Percentiles rank a stretch among this genome's conserved stretches.
These are phyloP conservation scores for Pseudomassariella vexata DNA, from an alignment of 2,329 filamentous ascomycete species.

Conservation along the genomic window DNA sequence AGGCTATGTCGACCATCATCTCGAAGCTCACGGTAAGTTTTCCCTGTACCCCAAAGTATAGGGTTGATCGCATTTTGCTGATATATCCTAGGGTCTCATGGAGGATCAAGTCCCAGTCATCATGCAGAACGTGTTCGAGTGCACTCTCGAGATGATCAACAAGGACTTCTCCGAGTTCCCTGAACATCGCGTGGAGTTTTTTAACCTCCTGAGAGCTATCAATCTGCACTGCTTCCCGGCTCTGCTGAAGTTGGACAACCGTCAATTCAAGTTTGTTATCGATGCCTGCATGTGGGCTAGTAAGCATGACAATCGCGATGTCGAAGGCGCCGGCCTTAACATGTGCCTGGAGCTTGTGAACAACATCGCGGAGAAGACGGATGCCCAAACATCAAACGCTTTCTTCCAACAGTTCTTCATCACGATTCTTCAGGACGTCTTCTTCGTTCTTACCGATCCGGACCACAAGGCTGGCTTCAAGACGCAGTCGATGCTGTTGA, in stretches of 20 bases:
- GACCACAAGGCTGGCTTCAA: constrained; percentile 99
- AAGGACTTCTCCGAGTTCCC: constrained; percentile 99
- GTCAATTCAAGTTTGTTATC: constrained; percentile 98
- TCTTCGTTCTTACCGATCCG: constrained; percentile 95
- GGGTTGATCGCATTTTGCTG: constrained; percentile 10
- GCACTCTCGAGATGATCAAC: constrained; percentile 99
- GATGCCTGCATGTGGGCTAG: constrained; percentile 99
- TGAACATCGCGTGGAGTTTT: constrained; percentile 98
- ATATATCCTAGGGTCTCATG: constrained; percentile 68
- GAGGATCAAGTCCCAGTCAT: constrained; percentile 96
- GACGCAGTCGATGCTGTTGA: constrained; percentile 88
- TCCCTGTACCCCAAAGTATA: no score
- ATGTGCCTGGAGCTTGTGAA: constrained; percentile 98
- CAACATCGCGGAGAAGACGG: constrained; percentile 92
- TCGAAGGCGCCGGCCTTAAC: constrained; percentile 90
- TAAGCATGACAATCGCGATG: constrained; percentile 98
- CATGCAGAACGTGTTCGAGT: constrained; percentile 98
- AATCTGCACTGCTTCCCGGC: constrained; percentile 96
- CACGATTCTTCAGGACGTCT: constrained; percentile 91
- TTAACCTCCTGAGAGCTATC: constrained; percentile 92
- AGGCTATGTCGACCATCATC: constrained; percentile 96
- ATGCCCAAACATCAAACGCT: constrained; percentile 76
- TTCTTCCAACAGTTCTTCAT: constrained; percentile 99
- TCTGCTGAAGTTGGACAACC: constrained; percentile 85
- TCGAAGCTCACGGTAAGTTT: constrained; percentile 88